Conservation (phyloP, 129 eudicot genomes). For the Deinandra increscens region DNA sequence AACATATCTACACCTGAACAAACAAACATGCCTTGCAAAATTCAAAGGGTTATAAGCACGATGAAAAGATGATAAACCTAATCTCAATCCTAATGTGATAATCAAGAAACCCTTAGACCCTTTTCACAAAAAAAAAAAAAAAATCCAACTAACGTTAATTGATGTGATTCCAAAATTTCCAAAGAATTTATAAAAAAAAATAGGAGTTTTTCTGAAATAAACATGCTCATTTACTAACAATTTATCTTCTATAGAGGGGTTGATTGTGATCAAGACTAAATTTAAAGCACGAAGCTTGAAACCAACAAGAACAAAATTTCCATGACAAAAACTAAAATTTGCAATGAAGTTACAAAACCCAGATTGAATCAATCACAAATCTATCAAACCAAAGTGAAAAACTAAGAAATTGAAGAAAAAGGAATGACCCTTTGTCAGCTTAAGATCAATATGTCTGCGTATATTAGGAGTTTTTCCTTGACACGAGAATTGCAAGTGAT, state of each 20-base stretch:
- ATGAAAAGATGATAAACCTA: too few relatives aligned
- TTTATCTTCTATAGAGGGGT: not conserved
- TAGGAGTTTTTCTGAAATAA: not conserved
- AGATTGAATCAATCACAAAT: slow-evolving; percentile 12
- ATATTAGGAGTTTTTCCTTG: too few relatives aligned
- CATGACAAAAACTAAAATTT: slow-evolving; percentile 18
- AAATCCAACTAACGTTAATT: not conserved
- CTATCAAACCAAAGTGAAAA: slow-evolving; percentile 9
- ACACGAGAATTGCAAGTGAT: too few relatives aligned
- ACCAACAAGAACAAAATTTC: not conserved
- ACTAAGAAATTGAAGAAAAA: not conserved
- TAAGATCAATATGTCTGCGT: slow-evolving; percentile 14
- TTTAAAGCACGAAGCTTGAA: slow-evolving; percentile 4
- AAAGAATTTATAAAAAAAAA: not conserved
- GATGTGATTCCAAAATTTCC: not conserved
- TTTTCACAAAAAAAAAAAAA: slow-evolving; percentile 2
- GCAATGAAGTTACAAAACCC: slow-evolving; percentile 10
- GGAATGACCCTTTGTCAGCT: slow-evolving; percentile 17
- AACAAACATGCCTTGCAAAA: too few relatives aligned
- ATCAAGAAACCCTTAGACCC: not conserved
- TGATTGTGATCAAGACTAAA: slow-evolving; percentile 1
- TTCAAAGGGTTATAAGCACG: too few relatives aligned
- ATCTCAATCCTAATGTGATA: too few relatives aligned
- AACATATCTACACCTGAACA: not conserved
- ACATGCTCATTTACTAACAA: not conserved